A percentile compares a stretch with the other conserved stretches of the same genome.
phyloP scores from a whole-genome alignment of 345 rosid species.

The Eucalyptus erythrocorys region DNA sequence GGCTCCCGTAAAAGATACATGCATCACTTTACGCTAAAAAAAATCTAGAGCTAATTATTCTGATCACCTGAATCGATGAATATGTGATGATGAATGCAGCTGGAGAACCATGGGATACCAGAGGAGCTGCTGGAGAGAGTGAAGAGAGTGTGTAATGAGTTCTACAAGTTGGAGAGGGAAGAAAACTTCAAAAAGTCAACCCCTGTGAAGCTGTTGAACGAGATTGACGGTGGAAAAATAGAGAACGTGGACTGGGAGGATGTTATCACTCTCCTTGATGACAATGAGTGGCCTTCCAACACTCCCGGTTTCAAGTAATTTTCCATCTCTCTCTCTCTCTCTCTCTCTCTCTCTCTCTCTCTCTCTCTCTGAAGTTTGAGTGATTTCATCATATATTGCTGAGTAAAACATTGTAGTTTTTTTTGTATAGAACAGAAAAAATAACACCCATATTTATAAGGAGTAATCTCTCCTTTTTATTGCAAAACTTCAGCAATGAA shows the following conservation, averaged over 20 bases:
- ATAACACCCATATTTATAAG: neutral
- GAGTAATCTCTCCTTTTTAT: neutral
- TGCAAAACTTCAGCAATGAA: neutral
- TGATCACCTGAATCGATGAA: neutral
- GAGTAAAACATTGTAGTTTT: neutral
- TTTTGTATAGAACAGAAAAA: neutral
- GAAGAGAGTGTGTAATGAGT: constrained; percentile 52
- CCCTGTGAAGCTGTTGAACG: constrained; percentile 31
- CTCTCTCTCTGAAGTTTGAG: neutral
- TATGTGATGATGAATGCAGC: constrained; percentile 13
- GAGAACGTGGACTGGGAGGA: constrained; percentile 86
- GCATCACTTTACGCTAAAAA: neutral
- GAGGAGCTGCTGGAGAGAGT: constrained; percentile 63
- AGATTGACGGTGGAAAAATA: constrained; percentile 30
- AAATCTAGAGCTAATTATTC: neutral
- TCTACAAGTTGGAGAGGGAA: constrained; percentile 60
- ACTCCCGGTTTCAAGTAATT: constrained; percentile 61
- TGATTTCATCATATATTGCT: neutral
- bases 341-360: neutral
- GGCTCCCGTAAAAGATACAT: neutral
- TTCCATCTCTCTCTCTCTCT: neutral
- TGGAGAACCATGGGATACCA: constrained; percentile 75
- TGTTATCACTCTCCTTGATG: constrained; percentile 52
- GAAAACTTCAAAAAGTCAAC: constrained; percentile 46
- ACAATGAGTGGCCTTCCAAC: constrained; percentile 51